A percentile compares a stretch with the other conserved stretches of the same genome.
Conservation (phyloP, 1,139 yeast genomes). For the Yamadazyma buinensis region DNA sequence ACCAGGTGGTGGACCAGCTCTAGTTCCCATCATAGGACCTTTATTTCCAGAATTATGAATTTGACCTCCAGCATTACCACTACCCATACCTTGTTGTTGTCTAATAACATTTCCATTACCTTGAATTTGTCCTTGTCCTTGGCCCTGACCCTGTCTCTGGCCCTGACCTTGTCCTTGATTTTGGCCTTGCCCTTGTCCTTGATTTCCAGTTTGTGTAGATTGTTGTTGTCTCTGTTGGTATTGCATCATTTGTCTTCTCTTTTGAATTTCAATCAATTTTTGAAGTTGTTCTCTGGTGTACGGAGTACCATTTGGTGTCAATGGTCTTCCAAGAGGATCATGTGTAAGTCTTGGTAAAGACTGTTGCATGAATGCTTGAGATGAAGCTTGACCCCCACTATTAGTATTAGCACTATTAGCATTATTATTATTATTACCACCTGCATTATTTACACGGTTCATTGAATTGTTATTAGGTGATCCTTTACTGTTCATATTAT, state of each 20-base stretch:
- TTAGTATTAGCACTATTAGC: not conserved
- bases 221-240: conserved; percentile 28
- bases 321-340: conserved; percentile 24
- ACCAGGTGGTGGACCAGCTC: conserved; percentile 12
- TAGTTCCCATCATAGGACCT: conserved; percentile 14
- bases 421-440: not conserved
- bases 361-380: conserved; percentile 6
- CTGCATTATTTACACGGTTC: not conserved
- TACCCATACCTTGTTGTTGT: not conserved
- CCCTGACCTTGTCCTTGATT: not conserved
- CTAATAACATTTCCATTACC: not conserved
- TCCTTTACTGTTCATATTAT: not conserved
- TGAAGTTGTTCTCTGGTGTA: conserved; percentile 55
- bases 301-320: conserved; percentile 51
- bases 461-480: not conserved
- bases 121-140: no score
- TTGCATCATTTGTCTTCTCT: conserved; percentile 49
- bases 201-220: conserved; percentile 1
- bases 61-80: conserved; percentile 1
- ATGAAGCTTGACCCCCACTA: conserved; percentile 10
- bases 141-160: not conserved
- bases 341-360: conserved; percentile 7
- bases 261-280: conserved; percentile 48
- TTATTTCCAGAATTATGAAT: not conserved
- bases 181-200: not conserved